phyloP scores from a whole-genome alignment of 2,329 filamentous ascomycete species.

The Lachnum nothofagi region DNA sequence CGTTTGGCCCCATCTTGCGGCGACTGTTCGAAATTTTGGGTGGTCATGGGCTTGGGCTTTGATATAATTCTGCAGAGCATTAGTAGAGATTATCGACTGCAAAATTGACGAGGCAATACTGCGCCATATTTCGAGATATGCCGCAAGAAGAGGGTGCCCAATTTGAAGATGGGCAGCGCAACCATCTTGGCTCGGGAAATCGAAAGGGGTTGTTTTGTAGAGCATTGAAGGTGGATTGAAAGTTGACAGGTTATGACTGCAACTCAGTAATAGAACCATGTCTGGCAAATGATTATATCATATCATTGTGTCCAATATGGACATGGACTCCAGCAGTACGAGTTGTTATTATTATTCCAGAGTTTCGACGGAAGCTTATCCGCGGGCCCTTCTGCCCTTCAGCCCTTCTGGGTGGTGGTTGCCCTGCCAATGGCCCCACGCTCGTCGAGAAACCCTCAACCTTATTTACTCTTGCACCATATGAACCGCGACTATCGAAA shows the following conservation, averaged over 20 bases:
- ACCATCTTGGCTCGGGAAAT: conserved; percentile 47
- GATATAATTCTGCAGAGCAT: conserved; percentile 52
- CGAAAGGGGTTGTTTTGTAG: not conserved
- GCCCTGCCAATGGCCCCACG: not conserved
- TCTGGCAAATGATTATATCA: too few relatives aligned
- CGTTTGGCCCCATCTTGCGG: conserved; percentile 56
- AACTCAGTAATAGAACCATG: not conserved
- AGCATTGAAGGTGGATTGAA: not conserved
- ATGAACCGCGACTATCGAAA: not conserved
- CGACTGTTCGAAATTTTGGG: conserved; percentile 54
- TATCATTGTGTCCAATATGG: too few relatives aligned
- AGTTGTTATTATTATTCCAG: too few relatives aligned
- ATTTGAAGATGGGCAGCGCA: conserved; percentile 62
- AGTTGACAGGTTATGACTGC: not conserved
- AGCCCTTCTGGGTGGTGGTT: not conserved
- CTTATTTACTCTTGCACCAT: not conserved
- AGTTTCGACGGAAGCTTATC: too few relatives aligned
- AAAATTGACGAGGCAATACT: conserved; percentile 39
- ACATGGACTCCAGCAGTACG: too few relatives aligned
- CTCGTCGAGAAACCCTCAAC: not conserved
- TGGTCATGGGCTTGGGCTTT: conserved; percentile 63
- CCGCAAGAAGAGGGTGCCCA: conserved; percentile 58
- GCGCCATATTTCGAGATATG: conserved; percentile 66
- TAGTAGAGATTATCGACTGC: conserved; percentile 6
- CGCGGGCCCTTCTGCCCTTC: too few relatives aligned